These are phyloP conservation scores for Cytospora chrysosperma DNA, from an alignment of 2,329 filamentous ascomycete species.

Conservation along the genomic window DNA sequence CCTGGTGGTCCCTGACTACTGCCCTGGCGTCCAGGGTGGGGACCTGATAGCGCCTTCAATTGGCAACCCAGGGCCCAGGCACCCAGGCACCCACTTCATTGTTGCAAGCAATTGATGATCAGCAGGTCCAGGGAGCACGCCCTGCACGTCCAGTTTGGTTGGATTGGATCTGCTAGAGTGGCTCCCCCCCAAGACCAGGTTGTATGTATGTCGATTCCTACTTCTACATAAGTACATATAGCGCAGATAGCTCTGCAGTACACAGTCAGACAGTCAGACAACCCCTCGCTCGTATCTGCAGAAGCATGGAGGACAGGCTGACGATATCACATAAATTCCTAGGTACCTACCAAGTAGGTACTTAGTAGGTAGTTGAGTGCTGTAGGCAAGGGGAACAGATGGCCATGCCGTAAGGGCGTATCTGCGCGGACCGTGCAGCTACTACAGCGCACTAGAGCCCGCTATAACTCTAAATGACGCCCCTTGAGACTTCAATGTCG, in stretches of 20 bases:
- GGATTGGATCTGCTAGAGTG: too few relatives aligned
- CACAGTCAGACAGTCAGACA: neutral
- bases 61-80: too few relatives aligned
- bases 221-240: too few relatives aligned
- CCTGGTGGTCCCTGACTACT: neutral
- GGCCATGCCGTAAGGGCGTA: neutral
- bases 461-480: conserved; percentile 18
- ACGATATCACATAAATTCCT: too few relatives aligned
- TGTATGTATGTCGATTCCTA: too few relatives aligned
- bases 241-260: too few relatives aligned
- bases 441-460: too few relatives aligned
- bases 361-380: too few relatives aligned
- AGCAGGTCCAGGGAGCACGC: neutral
- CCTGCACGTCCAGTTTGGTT: too few relatives aligned
- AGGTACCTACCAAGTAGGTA: too few relatives aligned
- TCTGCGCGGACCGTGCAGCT: neutral
- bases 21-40: neutral
- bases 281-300: neutral
- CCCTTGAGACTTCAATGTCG: neutral
- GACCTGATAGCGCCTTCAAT: neutral
- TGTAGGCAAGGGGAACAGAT: neutral
- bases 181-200: too few relatives aligned
- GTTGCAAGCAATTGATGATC: neutral
- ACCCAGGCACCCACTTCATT: too few relatives aligned
- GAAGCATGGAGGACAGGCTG: neutral